Percentiles rank a stretch among this genome's conserved stretches.
Conservation (phyloP, 176 grass and related monocot species). For the Aegilops sharonensis region DNA sequence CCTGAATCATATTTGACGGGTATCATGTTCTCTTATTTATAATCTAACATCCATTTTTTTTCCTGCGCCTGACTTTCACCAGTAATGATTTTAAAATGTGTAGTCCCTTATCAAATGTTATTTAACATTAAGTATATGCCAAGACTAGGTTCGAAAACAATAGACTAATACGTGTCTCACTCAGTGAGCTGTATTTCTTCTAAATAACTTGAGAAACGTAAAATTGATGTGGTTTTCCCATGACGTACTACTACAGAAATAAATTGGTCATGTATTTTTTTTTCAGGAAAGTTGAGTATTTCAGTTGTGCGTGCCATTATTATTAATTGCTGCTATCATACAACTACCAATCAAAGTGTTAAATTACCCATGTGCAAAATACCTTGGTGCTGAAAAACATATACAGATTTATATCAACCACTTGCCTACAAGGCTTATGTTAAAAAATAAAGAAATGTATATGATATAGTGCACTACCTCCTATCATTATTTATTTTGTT, state of each 20-base stretch:
- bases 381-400: not conserved
- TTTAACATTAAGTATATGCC: not conserved
- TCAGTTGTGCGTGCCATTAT: not conserved
- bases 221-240: not conserved
- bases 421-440: not conserved
- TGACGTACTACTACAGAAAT: not conserved
- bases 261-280: not conserved
- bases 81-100: not conserved
- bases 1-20: not conserved
- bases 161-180: not conserved
- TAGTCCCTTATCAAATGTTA: not conserved
- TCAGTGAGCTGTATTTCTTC: slow-evolving; percentile 2
- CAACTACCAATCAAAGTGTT: slow-evolving; percentile 1
- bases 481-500: not conserved
- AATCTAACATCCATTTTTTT: not conserved
- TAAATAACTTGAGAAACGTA: not conserved
- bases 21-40: slow-evolving; percentile 7
- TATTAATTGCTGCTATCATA: slow-evolving; percentile 13
- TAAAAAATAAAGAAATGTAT: not conserved
- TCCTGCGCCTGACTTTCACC: not conserved
- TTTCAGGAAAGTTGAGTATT: not conserved
- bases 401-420: not conserved
- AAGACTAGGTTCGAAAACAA: not conserved
- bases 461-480: not conserved
- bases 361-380: not conserved